phyloP scores from a whole-genome alignment of 129 eudicot genomes.

The Helichrysum umbraculigerum region DNA sequence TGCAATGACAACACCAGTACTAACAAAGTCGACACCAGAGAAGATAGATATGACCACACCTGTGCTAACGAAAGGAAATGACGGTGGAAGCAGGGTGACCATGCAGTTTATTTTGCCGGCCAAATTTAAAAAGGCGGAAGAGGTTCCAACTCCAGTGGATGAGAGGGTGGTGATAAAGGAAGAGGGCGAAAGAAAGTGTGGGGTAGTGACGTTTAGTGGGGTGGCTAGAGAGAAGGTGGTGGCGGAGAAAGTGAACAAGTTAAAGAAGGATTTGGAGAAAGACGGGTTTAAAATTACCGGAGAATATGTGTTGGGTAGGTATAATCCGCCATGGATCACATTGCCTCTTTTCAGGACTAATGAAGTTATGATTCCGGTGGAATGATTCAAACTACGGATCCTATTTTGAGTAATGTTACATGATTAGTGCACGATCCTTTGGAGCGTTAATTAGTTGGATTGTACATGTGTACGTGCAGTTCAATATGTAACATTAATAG shows the following conservation, averaged over 20 bases:
- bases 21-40: conserved; percentile 31
- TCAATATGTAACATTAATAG: no score
- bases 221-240: conserved; percentile 60
- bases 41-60: conserved; percentile 80
- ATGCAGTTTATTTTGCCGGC: conserved; percentile 75
- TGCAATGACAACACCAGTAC: conserved; percentile 56
- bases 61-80: conserved; percentile 39
- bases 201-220: conserved; percentile 81
- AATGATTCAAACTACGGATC: no score
- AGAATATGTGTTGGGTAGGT: conserved; percentile 67
- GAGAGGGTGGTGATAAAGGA: conserved; percentile 93
- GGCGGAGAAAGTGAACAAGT: conserved; percentile 53
- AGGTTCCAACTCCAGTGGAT: conserved; percentile 84
- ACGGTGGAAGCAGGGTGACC: conserved; percentile 18
- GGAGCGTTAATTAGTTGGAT: no score
- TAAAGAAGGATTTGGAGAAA: conserved; percentile 61
- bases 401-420: no score
- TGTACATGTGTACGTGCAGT: no score
- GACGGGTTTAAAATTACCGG: conserved; percentile 70
- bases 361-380: conserved; percentile 39
- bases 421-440: no score
- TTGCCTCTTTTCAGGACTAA: conserved; percentile 81
- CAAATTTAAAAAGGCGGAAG: conserved; percentile 63
- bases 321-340: conserved; percentile 85
- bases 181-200: conserved; percentile 74